Conservation (phyloP, 2,329 filamentous ascomycete genomes). For the Didymella arachidicola region DNA sequence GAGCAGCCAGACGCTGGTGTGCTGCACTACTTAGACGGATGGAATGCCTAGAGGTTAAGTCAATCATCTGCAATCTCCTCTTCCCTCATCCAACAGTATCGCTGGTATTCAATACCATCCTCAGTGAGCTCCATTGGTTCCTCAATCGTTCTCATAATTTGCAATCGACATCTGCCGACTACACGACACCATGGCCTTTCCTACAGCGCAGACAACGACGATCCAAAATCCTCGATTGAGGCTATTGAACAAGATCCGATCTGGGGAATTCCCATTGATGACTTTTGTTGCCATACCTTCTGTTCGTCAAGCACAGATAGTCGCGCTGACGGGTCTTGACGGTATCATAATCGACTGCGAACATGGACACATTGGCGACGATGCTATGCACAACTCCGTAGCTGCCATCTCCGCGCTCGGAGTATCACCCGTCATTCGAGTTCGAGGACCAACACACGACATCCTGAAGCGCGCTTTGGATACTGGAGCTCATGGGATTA, state of each 20-base stretch:
- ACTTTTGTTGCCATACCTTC: conserved; percentile 61
- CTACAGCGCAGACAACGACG: conserved; percentile 26
- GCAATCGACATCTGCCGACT: not conserved
- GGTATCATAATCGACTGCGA: conserved; percentile 71
- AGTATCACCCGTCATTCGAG: conserved; percentile 64
- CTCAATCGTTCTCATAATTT: not conserved
- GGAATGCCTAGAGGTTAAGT: not conserved
- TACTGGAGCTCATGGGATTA: conserved; percentile 64
- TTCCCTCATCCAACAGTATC: not conserved
- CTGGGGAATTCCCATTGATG: conserved; percentile 55
- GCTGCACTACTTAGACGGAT: conserved; percentile 4
- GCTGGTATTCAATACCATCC: not conserved
- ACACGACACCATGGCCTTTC: conserved; percentile 18
- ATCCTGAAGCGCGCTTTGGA: conserved; percentile 65
- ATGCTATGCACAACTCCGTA: conserved; percentile 66
- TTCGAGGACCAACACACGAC: conserved; percentile 57
- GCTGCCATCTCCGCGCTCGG: conserved; percentile 64
- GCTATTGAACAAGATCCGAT: conserved; percentile 55
- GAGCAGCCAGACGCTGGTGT: not conserved
- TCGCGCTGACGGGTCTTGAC: conserved; percentile 70
- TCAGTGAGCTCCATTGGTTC: not conserved
- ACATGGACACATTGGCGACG: conserved; percentile 64
- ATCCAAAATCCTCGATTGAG: conserved; percentile 53
- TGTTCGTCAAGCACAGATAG: conserved; percentile 58
- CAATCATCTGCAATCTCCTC: not conserved